phyloP scores from a whole-genome alignment of 1,284 basidiomycete genomes.

The Trichosporon ovoides region DNA sequence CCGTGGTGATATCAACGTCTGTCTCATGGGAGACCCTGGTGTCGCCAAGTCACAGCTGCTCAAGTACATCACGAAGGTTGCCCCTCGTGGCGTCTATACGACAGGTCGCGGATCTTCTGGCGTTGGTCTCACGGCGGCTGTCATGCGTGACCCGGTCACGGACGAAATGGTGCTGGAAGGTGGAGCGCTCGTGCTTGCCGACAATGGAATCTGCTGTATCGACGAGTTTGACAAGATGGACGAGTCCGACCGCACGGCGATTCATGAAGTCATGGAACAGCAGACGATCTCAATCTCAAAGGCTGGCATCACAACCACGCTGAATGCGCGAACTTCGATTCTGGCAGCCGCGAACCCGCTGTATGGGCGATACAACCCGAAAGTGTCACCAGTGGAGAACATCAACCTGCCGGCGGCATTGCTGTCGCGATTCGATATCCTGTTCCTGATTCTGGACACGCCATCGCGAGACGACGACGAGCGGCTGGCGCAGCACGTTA shows the following conservation, averaged over 20 bases:
- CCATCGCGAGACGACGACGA: slow-evolving; percentile 92
- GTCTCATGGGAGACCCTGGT: slow-evolving; percentile 99
- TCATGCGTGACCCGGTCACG: slow-evolving; percentile 98
- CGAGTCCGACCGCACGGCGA: slow-evolving; percentile 92
- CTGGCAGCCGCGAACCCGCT: slow-evolving; percentile 97
- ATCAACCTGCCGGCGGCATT: slow-evolving; percentile 98
- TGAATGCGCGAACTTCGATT: slow-evolving; percentile 98
- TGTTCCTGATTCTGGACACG: slow-evolving; percentile 96
- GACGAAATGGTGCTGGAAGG: slow-evolving; percentile 99
- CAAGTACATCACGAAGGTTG: slow-evolving; percentile 98
- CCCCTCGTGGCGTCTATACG: slow-evolving; percentile 95
- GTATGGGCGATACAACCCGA: slow-evolving; percentile 96
- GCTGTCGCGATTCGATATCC: slow-evolving; percentile 89
- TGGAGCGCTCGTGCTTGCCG: slow-evolving; percentile 93
- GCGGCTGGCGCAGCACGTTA: slow-evolving; percentile 91
- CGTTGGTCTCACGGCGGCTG: slow-evolving; percentile 96
- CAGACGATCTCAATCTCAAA: slow-evolving; percentile 99
- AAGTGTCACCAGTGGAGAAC: slow-evolving; percentile 96
- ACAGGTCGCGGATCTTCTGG: slow-evolving; percentile 97
- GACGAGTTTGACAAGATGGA: slow-evolving; percentile 99
- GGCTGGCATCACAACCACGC: slow-evolving; percentile 95
- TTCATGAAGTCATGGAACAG: slow-evolving; percentile 99
- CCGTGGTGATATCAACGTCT: slow-evolving; percentile 94
- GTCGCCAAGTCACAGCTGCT: slow-evolving; percentile 97
- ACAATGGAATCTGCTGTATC: slow-evolving; percentile 99